These are phyloP conservation scores for Plectosphaerella plurivora DNA, from an alignment of 2,329 filamentous ascomycete species.

Conservation along the genomic window DNA sequence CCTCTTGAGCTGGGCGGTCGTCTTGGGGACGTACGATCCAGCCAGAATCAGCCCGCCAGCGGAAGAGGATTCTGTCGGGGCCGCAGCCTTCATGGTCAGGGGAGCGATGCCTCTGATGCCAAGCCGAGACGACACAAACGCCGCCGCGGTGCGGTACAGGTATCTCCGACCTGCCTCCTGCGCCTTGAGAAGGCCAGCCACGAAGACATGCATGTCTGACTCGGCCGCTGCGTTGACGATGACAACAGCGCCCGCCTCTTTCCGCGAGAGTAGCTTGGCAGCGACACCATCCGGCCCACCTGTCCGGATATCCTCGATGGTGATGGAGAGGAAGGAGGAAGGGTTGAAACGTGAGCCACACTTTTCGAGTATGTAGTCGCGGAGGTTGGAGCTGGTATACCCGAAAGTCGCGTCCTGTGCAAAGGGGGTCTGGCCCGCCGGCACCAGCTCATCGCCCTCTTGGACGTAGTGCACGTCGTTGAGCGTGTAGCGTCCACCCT, in stretches of 20 bases:
- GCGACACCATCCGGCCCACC: conserved; percentile 22
- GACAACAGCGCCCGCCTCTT: conserved; percentile 29
- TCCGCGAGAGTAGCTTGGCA: conserved; percentile 16
- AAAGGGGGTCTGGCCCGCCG: conserved; percentile 50
- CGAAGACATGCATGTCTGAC: conserved; percentile 50
- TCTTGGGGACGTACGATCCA: conserved; percentile 56
- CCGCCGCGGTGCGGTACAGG: conserved; percentile 34
- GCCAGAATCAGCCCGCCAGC: conserved; percentile 49
- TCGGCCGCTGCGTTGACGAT: conserved; percentile 50
- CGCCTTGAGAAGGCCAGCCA: conserved; percentile 38
- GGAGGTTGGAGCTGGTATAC: conserved; percentile 47
- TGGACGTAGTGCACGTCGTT: conserved; percentile 54
- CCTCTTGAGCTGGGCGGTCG: conserved; percentile 33
- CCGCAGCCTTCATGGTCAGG: conserved; percentile 32
- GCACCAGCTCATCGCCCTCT: conserved; percentile 42
- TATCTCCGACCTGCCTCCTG: conserved; percentile 26
- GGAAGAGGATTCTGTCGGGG: neutral
- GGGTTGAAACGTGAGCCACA: conserved; percentile 16
- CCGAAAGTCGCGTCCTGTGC: conserved; percentile 55
- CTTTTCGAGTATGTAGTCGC: conserved; percentile 51
- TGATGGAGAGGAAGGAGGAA: conserved; percentile 20
- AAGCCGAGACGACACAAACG: conserved; percentile 41
- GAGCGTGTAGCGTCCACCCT: conserved; percentile 54
- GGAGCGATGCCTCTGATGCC: conserved; percentile 48
- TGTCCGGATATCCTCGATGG: conserved; percentile 36